phyloP scores from a whole-genome alignment of 2,329 filamentous ascomycete genomes.

The Waltergamsia citrina region DNA sequence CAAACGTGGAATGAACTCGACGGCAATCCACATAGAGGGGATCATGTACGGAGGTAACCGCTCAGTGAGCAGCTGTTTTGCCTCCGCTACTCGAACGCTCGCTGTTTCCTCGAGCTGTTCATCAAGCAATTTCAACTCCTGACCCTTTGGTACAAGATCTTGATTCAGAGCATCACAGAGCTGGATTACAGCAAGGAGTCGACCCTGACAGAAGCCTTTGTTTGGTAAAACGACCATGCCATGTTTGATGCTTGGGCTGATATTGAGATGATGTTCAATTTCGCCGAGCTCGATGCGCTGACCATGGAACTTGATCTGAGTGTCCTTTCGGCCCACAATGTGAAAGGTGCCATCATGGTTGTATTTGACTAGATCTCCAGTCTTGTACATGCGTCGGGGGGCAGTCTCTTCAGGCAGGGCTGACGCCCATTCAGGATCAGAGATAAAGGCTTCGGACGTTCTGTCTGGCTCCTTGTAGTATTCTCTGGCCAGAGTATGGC shows the following conservation, averaged over 20 bases:
- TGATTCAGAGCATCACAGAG: constrained; percentile 1
- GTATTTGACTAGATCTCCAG: constrained; percentile 73
- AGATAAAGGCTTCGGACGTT: constrained; percentile 21
- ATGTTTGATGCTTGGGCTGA: constrained; percentile 3
- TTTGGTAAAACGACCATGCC: constrained; percentile 8
- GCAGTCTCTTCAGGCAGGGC: no score
- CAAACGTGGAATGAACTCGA: constrained; percentile 15
- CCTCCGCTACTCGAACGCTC: constrained; percentile 5
- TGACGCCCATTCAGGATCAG: constrained; percentile 18
- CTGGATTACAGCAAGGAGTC: constrained; percentile 1
- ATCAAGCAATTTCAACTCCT: constrained; percentile 5
- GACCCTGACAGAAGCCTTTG: constrained; percentile 7
- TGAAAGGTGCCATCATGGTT: constrained; percentile 66
- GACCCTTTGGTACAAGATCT: constrained; percentile 3
- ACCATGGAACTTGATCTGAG: constrained; percentile 73
- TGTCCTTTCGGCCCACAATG: constrained; percentile 64
- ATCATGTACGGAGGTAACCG: constrained; percentile 23
- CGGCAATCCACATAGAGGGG: constrained; percentile 17
- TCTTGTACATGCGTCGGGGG: constrained; percentile 67
- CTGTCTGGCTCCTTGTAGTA: constrained; percentile 12
- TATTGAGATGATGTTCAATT: constrained; percentile 40
- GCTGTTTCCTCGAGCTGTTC: constrained; percentile 4
- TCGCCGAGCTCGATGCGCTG: constrained; percentile 72
- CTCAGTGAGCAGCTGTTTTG: constrained; percentile 7
- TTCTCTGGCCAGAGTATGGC: constrained; percentile 12